phyloP scores from a whole-genome alignment of 2,329 filamentous ascomycete genomes.

The Alternaria brassicae region DNA sequence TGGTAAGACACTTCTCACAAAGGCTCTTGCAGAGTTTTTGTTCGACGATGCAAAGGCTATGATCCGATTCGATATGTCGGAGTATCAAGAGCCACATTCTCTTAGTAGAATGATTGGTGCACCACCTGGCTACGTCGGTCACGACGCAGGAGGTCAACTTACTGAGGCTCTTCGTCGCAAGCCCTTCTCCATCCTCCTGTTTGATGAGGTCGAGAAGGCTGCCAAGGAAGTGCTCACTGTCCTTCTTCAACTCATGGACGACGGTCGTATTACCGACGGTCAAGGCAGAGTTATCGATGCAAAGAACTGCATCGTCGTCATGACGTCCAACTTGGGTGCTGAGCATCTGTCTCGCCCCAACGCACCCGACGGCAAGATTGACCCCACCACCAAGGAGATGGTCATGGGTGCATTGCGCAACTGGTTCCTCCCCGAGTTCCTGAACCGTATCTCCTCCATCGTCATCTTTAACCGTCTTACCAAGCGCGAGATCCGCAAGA shows the following conservation, averaged over 20 bases:
- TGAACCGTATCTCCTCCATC: conserved; percentile 94
- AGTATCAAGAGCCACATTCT: conserved; percentile 97
- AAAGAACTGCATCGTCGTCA: conserved; percentile 98
- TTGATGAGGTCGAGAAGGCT: conserved; percentile 98
- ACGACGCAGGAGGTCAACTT: conserved; percentile 93
- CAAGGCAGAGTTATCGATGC: conserved; percentile 95
- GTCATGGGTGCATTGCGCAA: conserved; percentile 90
- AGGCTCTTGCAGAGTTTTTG: conserved; percentile 95
- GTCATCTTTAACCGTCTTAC: conserved; percentile 99
- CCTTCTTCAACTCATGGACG: conserved; percentile 98
- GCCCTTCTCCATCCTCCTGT: conserved; percentile 96
- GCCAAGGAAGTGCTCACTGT: conserved; percentile 98
- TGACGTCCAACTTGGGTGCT: conserved; percentile 97
- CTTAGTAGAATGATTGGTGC: conserved; percentile 98
- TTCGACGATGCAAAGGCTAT: conserved; percentile 97
- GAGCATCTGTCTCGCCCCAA: conserved; percentile 87
- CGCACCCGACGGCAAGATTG: conserved; percentile 81
- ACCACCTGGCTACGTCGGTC: conserved; percentile 94
- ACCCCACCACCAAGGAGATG: conserved; percentile 82
- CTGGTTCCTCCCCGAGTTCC: conserved; percentile 98
- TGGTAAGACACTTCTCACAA: conserved; percentile 96
- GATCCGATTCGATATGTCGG: conserved; percentile 99
- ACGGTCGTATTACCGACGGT: conserved; percentile 96
- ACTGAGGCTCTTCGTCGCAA: conserved; percentile 93
- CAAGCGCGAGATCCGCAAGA: conserved; percentile 86